Base-by-base conservation (phyloP, 1,139 yeast species). In the Lodderomyces jiufengensis region DNA sequence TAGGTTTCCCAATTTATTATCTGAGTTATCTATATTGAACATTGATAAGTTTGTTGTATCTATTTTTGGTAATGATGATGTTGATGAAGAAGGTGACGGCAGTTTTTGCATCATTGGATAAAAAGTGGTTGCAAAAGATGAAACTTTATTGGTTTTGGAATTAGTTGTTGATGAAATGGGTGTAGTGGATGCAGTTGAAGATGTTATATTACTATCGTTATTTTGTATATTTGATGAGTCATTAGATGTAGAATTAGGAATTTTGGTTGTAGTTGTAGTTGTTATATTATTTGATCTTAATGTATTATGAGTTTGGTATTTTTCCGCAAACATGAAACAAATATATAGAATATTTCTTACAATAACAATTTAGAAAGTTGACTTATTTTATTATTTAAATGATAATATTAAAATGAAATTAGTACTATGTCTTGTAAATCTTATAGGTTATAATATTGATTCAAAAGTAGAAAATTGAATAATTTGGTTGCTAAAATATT, bases 21-120 rank as follows among this genome's bases (percentile, higher is more conserved):
- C 20, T 18, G 34, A 9, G 31, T 10, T 9, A 18, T 18, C 31
- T 3, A 28, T 7, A 31, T 11, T 6, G 16, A 5, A 8, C 12
- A 12, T 5, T 9, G 9, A 5, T 10, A 15, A 15, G 10, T 16
- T 27, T 14, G 11, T 27, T 13, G 9, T n/a, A n/a, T 14, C n/a
- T 4, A 13, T n/a, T n/a, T 26, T 6, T n/a, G 16, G n/a, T 10
- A 13, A 14, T 16, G n/a, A 11, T 7, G 20, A 18, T 5, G 20
- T 18, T 18, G 20, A 13, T 16, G 23, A 14, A 13, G 9, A 8
- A 3, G 14, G 30, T 5, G 24, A 18, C 18, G 29, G 29, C 21
- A 9, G 23, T 11, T 5, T 28, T 21, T 21, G 33, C 24, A 27
- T 12, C 24, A 32, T 32, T 22, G 27, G 27, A 25, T 25, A n/a